Percentiles rank a stretch among this genome's conserved stretches.
These are phyloP conservation scores for Xylaria longipes DNA, from an alignment of 495 filamentous ascomycete species.

Conservation along the genomic window DNA sequence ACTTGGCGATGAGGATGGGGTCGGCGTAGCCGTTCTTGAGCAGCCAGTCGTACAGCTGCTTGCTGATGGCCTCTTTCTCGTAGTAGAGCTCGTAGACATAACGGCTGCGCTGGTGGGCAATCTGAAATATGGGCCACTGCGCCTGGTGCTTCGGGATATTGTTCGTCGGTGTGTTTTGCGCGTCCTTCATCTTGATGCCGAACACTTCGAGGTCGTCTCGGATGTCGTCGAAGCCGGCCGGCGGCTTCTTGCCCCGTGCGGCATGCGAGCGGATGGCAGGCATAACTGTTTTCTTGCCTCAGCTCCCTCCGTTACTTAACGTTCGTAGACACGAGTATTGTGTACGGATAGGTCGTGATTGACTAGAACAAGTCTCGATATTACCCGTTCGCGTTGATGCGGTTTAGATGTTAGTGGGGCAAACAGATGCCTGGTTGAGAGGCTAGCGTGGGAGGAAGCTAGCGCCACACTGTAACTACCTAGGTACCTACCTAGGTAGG, in stretches of 20 bases:
- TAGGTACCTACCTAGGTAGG: background rate
- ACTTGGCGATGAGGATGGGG: conserved; percentile 94
- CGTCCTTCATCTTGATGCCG: conserved; percentile 98
- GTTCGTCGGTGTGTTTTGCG: conserved; percentile 71
- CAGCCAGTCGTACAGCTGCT: conserved; percentile 91
- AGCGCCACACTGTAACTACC: background rate
- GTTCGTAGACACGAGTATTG: background rate
- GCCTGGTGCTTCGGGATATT: conserved; percentile 77
- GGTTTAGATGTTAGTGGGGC: conserved; percentile 16
- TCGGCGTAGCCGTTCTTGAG: conserved; percentile 97
- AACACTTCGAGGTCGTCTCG: conserved; percentile 97
- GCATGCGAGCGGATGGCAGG: conserved; percentile 76
- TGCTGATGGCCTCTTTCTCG: conserved; percentile 92
- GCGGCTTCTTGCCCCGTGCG: conserved; percentile 82
- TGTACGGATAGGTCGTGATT: background rate
- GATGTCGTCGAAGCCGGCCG: conserved; percentile 94
- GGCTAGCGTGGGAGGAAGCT: background rate
- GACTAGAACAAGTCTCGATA: no score
- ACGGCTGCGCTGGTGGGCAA: conserved; percentile 87
- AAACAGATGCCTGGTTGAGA: no score
- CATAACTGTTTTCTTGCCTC: conserved; percentile 60
- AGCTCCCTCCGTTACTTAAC: background rate
- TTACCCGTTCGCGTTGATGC: conserved; percentile 23
- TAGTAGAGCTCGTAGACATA: conserved; percentile 99
- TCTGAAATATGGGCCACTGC: conserved; percentile 97